Base-by-base conservation (phyloP, 768 basidiomycete species). In the Boletus rubroflammeus region DNA sequence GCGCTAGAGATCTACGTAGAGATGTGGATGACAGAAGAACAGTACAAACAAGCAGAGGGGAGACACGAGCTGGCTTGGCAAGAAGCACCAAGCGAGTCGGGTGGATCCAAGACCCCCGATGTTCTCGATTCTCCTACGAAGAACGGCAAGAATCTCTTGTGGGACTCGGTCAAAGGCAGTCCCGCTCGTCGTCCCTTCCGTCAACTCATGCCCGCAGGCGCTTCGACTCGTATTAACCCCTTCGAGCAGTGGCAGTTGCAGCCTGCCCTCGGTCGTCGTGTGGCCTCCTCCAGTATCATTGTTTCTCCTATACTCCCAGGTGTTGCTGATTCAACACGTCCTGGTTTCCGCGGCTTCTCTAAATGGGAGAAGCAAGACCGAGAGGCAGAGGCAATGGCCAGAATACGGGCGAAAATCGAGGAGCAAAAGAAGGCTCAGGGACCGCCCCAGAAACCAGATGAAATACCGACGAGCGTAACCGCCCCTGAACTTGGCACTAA, bases 301-400 rank as follows among this genome's bases (percentile, higher is more conserved):
- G 51, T 60, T 21, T 64, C 67, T 59, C 72, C 51, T 53, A 61
- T 53, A 53, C 60, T 63, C 46, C 59, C 57, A 28, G 67, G 76
- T 25, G 66, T 80, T 47, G 61, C 72, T n/a, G 82, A 85, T 56
- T 84, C 86, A 6, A 83, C 83, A 51, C 62, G 75, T 15, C 67
- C 70, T 26, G 59, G 67, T 41, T 70, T 73, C 3, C 76, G 75
- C 59, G 76, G 77, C 19, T 85, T 83, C 60, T 86, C 87, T 3
- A 90, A 89, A 70, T 90, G 87, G 87, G 90, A 92, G 68, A 91
- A 90, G 56, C 89, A 92, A 67, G 89, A 93, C 60, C 68, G 89
- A 29, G 90, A 93, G 62, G 90, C 90, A 3, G 81, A 81, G 40
- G 87, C 88, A 23, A 85, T 92, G 79, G 80, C 80, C 62, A 85